These are phyloP conservation scores for Trametes villosa DNA, from an alignment of 768 basidiomycete genomes.

Conservation along the genomic window DNA sequence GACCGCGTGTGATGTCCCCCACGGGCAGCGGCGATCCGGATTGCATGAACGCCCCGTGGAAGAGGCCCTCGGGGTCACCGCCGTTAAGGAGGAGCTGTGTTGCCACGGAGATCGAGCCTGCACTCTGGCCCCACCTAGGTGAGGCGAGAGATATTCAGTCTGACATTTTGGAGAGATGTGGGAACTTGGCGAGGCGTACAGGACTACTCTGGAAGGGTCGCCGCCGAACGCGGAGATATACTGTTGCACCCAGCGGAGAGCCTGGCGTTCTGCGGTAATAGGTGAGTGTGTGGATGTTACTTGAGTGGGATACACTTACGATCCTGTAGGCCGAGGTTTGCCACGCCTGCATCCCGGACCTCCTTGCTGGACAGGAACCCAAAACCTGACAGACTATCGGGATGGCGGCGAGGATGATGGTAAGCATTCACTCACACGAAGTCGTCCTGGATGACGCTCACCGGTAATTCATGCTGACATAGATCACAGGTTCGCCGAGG, in stretches of 20 bases:
- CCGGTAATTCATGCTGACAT: slow-evolving; percentile 57
- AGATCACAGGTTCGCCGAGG: slow-evolving; percentile 50
- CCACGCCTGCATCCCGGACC: slow-evolving; percentile 40
- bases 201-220: slow-evolving; percentile 43
- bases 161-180: slow-evolving; percentile 31
- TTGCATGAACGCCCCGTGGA: slow-evolving; percentile 43
- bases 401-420: slow-evolving; percentile 23
- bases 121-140: slow-evolving; percentile 41
- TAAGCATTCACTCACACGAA: slow-evolving; percentile 50
- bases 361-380: slow-evolving; percentile 46
- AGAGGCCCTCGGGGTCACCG: slow-evolving; percentile 28
- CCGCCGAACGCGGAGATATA: slow-evolving; percentile 44
- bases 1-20: not conserved
- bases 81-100: slow-evolving; percentile 32
- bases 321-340: slow-evolving; percentile 55
- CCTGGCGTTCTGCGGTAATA: slow-evolving; percentile 40
- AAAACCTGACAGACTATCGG: slow-evolving; percentile 29
- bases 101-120: slow-evolving; percentile 42
- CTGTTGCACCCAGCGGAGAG: slow-evolving; percentile 47
- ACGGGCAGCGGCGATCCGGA: slow-evolving; percentile 15
- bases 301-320: slow-evolving; percentile 32
- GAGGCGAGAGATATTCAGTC: not conserved
- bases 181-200: not conserved
- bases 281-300: too few relatives aligned
- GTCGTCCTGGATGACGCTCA: slow-evolving; percentile 42